Base-by-base conservation (phyloP, 2,329 filamentous ascomycete species). In the Pseudogymnoascus sp. region DNA sequence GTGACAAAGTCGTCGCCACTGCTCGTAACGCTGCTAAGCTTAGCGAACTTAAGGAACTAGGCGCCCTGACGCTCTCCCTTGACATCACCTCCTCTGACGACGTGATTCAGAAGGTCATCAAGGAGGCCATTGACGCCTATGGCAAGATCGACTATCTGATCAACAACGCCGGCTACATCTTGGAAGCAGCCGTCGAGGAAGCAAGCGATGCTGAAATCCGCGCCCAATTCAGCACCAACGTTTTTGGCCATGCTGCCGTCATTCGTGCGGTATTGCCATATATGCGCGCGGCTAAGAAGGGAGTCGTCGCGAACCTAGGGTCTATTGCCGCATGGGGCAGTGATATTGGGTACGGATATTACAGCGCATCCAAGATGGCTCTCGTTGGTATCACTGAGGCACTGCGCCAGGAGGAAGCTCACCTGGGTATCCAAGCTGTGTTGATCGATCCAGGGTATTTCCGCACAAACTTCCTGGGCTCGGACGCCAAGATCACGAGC, bases 371-470 rank as follows among this genome's bases (percentile, higher is more conserved):
- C 60, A 83, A 83, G 67, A 77, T 76, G 62, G 76, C 77, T 2
- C 68, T 77, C 21, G 75, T 76, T 56, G 77, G 73, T 3, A 66
- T 80, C 21, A 74, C 75, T 17, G 79, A 82, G 66, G 70, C 74
- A 0, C 69, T 83, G 62, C 71, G 73, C 1, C 69, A 66, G 3
- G 80, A 83, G 67, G 72, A 80, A 1, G 75, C 72, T 10, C 75
- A 77, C 1, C 75, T 81, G 13, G 75, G 75, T 13, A 78, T 83
- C 62, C 61, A 70, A 11, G 77, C 78, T 15, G 74, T 77, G 3
- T 72, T 79, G 17, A 73, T 82, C 31, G 80, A 83, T 66, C 80
- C 80, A 1, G 81, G 81, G 1, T 78, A 77, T 60, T 83, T 82
- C 67, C 74, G 80, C 3, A 82, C 80, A 7, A 77, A 76, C n/a